phyloP scores from a whole-genome alignment of 2,329 filamentous ascomycete species.

The Penicillium sp. region DNA sequence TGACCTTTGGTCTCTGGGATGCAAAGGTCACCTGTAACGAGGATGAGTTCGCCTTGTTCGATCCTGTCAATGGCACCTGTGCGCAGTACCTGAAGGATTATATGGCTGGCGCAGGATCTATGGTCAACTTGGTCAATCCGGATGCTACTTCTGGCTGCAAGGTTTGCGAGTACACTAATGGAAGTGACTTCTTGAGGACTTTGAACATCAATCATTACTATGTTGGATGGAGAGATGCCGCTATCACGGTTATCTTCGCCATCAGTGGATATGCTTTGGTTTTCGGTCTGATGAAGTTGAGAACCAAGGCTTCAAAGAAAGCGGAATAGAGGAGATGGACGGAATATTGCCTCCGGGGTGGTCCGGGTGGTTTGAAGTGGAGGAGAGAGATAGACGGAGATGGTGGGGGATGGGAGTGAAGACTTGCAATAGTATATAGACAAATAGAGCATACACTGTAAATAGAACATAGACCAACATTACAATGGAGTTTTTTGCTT shows the following conservation, averaged over 20 bases:
- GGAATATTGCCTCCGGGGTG: neutral
- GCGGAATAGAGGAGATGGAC: constrained; percentile 23
- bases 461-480: neutral
- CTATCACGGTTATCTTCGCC: constrained; percentile 57
- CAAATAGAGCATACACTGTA: neutral
- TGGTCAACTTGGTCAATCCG: constrained; percentile 59
- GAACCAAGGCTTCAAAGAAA: constrained; percentile 39
- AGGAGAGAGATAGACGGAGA: neutral
- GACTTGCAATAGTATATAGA: neutral
- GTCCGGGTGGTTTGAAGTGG: neutral
- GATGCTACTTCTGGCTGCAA: constrained; percentile 55
- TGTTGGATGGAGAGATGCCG: constrained; percentile 67
- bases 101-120: constrained; percentile 44
- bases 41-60: constrained; percentile 50
- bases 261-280: constrained; percentile 54
- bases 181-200: constrained; percentile 59
- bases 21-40: constrained; percentile 48
- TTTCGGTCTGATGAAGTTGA: constrained; percentile 41
- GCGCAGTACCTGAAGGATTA: constrained; percentile 57
- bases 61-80: constrained; percentile 51
- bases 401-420: too few species aligned
- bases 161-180: constrained; percentile 60
- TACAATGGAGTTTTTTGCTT: neutral
- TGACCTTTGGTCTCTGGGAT: constrained; percentile 54
- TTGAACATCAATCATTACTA: constrained; percentile 61